Evolutionary conservation across 2,329 filamentous ascomycete genomes (phyloP), one percentile per base, ranked within the genome.

Genomic region (Cordyceps farinosa): DNA sequence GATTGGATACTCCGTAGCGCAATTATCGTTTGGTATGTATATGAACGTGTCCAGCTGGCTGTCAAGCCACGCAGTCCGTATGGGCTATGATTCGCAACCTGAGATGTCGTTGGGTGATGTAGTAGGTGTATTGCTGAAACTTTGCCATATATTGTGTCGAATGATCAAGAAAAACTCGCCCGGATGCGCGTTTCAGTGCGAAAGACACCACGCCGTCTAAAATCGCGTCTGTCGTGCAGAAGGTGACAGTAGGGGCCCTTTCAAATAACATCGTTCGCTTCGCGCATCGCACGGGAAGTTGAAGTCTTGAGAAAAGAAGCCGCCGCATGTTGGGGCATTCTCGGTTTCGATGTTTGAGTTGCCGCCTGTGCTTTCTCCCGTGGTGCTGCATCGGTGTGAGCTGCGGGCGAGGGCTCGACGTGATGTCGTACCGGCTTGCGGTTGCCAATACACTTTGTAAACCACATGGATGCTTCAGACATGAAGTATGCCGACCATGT

Each of bases 221-320:
- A 22, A 22, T 29, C 29, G 29, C 4, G 17, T 30, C 38, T 34
- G 29, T 22, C 29, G 15, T 38, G 4, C 8, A 6, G 42, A 13
- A 34, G 15, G 22, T 11, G 13, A 15, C 32, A 51, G n/a, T 17
- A 38, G 0, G 1, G 29, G 1, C n/a, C n/a, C 17, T 44, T 42
- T 70, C 63, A 74, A 10, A 75, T 55, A 10, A 75, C 68, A n/a
- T 74, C 67, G 60, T 76, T 78, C 29, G 72, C 72, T 63, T 70
- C 71, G 48, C 68, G 74, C 68, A 79, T 79, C n/a, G 69, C 68
- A 48, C 70, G 69, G 15, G 79, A 69, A 5, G 79, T 79, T 3
- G 78, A 73, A 7, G 77, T 81, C 67, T 69, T 74, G 56, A 82
- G 67, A 66, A 79, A 79, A 5, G 77, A 76, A 5, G 73, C 65